Evolutionary conservation across 176 grass and related monocot genomes (phyloP), one percentile per base, ranked within the genome.

Genomic region (Tuctoria greenei): DNA sequence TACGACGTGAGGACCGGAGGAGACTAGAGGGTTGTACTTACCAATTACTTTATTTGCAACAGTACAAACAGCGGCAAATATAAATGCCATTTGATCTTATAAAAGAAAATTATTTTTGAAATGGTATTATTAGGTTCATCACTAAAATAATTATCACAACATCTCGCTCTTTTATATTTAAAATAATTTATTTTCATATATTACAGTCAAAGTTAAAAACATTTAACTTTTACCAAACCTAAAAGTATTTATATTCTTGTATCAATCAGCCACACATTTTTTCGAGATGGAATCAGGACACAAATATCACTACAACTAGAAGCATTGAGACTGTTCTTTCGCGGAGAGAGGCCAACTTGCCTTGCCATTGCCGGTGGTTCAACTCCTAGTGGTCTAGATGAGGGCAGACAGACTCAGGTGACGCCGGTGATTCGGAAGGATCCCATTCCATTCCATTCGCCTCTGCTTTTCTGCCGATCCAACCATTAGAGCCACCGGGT

Each of bases 401-500:
- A 54, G 61, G 47, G 12, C 79, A 82, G 17, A 44, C 60, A 46
- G 11, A 8, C 23, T 31, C 69, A 42, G 35, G 26, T 66, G 60
- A 42, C 46, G 69, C 79, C 10, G 7, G 59, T 34, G 69, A 54
- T 81, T 64, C 69, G 8, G 11, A 27, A 18, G 17, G 79, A 81
- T 64, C 73, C 79, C 59, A 7, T 64, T 81, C 79, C 59, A 11
- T 39, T 65, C 71, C 20, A 10, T 20, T 21, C 38, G 14, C 15
- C 17, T 49, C 36, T 34, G 27, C 42, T 49, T 17, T 39, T 49
- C 44, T 43, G 16, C 28, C 14, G 12, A 17, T 41, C 21, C 13
- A 45, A 21, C 65, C 70, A 17, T 72, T 72, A 72, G 40, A 34
- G 8, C 50, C 66, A 17, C 14, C 60, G 60, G 60, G 28, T 35